Evolutionary conservation across 139 green algal species (phyloP).

Genomic region (Chlorella sp.): DNA sequence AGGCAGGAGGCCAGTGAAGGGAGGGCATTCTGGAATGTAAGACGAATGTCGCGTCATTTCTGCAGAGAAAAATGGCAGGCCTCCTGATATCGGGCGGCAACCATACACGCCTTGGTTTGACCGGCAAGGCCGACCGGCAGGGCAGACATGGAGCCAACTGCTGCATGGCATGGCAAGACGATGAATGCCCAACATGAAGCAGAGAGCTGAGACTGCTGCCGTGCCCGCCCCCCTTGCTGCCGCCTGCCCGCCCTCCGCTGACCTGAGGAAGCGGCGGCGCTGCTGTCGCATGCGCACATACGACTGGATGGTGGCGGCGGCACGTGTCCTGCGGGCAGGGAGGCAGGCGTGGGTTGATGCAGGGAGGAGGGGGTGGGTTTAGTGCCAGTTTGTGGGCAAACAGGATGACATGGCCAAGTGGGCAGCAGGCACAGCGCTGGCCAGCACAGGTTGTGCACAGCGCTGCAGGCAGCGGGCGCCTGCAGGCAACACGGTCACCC

Average conservation of each 20-base stretch:
- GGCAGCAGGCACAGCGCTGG: not conserved
- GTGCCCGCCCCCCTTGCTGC: not conserved
- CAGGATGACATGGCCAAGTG: not conserved
- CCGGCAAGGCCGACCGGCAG: not conserved
- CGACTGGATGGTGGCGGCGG: slow-evolving; percentile 55
- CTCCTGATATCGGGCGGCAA: too few species aligned
- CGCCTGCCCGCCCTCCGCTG: not conserved
- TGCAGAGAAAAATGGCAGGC: not conserved
- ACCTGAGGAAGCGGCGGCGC: slow-evolving; percentile 46
- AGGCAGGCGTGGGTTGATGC: too few species aligned
- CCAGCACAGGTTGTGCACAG: not conserved
- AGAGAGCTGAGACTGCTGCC: not conserved
- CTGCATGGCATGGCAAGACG: not conserved
- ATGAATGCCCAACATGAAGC: not conserved
- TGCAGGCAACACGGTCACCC: not conserved
- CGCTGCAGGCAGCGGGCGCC: not conserved
- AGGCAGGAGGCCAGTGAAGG: not conserved
- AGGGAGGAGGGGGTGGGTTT: not conserved
- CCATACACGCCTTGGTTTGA: not conserved
- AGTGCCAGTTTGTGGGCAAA: not conserved
- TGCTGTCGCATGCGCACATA: slow-evolving; percentile 49
- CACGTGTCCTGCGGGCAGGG: slow-evolving; percentile 12
- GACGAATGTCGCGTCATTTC: too few species aligned
- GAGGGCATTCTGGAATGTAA: not conserved
- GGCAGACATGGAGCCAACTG: not conserved